A percentile compares a stretch with the other conserved stretches of the same genome.
phyloP scores from a whole-genome alignment of 169 alveolate species.

The Eimeria acervulina region DNA sequence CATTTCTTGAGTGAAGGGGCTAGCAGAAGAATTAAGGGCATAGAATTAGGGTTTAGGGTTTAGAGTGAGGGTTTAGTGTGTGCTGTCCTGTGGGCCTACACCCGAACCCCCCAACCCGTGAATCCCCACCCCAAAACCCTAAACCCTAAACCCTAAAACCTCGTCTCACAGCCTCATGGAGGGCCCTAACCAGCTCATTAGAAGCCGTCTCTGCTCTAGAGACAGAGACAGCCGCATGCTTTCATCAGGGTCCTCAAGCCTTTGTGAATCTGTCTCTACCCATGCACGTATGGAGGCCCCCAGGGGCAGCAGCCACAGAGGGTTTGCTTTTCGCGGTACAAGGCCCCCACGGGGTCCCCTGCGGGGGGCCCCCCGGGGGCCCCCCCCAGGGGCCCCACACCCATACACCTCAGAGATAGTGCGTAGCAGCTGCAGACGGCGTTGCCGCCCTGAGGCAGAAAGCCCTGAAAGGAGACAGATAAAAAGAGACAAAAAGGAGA shows the following conservation, averaged over 20 bases:
- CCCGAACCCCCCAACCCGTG: too few species aligned
- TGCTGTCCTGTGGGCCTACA: too few species aligned
- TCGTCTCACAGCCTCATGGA: background rate
- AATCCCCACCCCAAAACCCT: too few species aligned
- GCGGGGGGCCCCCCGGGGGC: conserved; percentile 11
- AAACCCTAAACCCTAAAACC: background rate
- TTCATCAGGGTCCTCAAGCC: background rate
- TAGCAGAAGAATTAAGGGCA: background rate
- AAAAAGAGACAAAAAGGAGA: conserved; percentile 7
- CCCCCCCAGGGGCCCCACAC: conserved; percentile 16
- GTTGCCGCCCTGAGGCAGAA: background rate
- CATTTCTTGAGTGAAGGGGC: background rate
- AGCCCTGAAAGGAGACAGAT: conserved; percentile 19
- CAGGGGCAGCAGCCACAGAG: conserved; percentile 61
- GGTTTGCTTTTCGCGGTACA: conserved; percentile 41
- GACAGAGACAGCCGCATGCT: conserved; percentile 1
- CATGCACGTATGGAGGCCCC: conserved; percentile 17
- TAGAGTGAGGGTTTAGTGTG: too few species aligned
- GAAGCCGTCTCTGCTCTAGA: conserved; percentile 20
- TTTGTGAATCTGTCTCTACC: background rate
- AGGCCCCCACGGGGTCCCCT: conserved; percentile 6
- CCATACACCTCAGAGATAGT: background rate
- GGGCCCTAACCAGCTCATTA: conserved; percentile 43
- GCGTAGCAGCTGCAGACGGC: conserved; percentile 41
- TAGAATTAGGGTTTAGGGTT: background rate